Conservation (phyloP, 2,329 filamentous ascomycete species). For the Dothistroma pini region DNA sequence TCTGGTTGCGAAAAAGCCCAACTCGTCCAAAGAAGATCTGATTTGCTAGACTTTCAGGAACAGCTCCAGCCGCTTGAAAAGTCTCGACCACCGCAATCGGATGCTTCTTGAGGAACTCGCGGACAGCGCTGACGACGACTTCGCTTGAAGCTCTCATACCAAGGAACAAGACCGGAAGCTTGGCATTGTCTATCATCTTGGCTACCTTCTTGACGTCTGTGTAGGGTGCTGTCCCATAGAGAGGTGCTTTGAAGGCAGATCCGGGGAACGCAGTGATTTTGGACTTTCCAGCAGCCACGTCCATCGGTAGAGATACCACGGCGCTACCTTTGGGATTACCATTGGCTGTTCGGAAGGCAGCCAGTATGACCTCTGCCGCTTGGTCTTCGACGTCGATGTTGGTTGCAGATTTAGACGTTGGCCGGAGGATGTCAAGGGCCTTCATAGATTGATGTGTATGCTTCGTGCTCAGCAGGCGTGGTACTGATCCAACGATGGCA, state of each 20-base stretch:
- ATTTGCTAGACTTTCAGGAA: constrained; percentile 41
- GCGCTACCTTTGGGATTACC: constrained; percentile 43
- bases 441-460: constrained; percentile 49
- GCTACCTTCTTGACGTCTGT: constrained; percentile 36
- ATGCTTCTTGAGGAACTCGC: constrained; percentile 40
- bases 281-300: constrained; percentile 42
- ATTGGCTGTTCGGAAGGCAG: constrained; percentile 44
- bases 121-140: constrained; percentile 42
- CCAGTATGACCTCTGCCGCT: constrained; percentile 47
- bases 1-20: constrained; percentile 49
- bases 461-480: constrained; percentile 43
- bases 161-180: constrained; percentile 45
- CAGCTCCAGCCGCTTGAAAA: constrained; percentile 49
- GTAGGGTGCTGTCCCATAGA: constrained; percentile 40
- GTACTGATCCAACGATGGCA: constrained; percentile 49
- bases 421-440: constrained; percentile 43
- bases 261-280: constrained; percentile 40
- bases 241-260: constrained; percentile 40
- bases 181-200: constrained; percentile 32
- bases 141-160: constrained; percentile 44
- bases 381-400: constrained; percentile 47
- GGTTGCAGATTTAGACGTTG: constrained; percentile 44
- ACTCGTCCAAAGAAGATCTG: constrained; percentile 48
- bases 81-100: constrained; percentile 50
- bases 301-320: constrained; percentile 45